Base-by-base conservation (phyloP, 768 basidiomycete species). In the Dendrothele bispora region DNA sequence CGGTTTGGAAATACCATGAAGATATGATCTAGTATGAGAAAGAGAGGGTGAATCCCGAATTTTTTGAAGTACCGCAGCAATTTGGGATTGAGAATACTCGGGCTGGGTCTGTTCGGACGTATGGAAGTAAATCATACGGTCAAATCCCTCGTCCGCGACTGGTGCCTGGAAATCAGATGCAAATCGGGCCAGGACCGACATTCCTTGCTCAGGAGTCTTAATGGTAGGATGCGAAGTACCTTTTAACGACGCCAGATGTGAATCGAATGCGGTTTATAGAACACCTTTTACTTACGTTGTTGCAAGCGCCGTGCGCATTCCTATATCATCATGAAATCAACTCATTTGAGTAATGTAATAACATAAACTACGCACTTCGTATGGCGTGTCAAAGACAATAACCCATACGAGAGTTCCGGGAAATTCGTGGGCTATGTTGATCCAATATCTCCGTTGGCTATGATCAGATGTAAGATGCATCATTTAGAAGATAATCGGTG, bases 151-250 rank as follows among this genome's bases (percentile, higher is more conserved):
- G 28, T 69, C 57, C 29, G 73, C 56, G 18, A 61, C 61, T 24
- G 89, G 89, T 22, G 69, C 60, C 58, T 71, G 69, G 58, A 83
- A 86, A 54, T 83, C 80, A 40, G 73, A 69, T 39, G 75, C 75
- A 63, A 92, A 89, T 43, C 79, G 78, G 51, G 78, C 71, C 46
- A 91, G 71, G n/a, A 90, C 68, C 28, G 70, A 65, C 56, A 84
- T 57, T 17, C 80, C 87, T 36, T 79, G 72, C 58, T 78, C 75
- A 43, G 76, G 71, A 53, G 64, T 73, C 53, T 70, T 81, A 64
- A 92, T 91, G 45, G 90, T 92, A 43, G 89, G 91, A 67, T 90
- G 89, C 40, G 67, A 72, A 28, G 73, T 75, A 56, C 89, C 89
- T 91, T n/a, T n/a, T n/a, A n/a, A n/a, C n/a, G n/a, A n/a, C n/a